phyloP scores from a whole-genome alignment of 2,329 filamentous ascomycete species.

The Cladosporium sp. region DNA sequence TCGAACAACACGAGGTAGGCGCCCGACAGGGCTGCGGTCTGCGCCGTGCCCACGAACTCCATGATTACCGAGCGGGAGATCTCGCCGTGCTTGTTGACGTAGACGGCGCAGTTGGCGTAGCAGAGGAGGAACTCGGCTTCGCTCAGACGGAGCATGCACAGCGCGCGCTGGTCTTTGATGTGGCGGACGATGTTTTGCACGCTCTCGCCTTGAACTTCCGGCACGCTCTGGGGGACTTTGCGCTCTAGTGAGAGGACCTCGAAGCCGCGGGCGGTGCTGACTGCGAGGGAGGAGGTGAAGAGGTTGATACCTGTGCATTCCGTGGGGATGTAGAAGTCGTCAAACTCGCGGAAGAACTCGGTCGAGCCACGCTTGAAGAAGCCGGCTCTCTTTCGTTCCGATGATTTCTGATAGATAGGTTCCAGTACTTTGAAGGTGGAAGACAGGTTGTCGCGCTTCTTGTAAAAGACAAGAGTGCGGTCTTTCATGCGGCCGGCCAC shows the following conservation, averaged over 20 bases:
- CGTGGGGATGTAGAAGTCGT: conserved; percentile 96
- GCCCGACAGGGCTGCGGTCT: conserved; percentile 81
- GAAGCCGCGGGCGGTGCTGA: conserved; percentile 86
- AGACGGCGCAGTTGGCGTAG: conserved; percentile 95
- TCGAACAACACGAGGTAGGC: conserved; percentile 93
- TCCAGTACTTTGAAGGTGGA: conserved; percentile 96
- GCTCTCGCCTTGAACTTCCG: conserved; percentile 73
- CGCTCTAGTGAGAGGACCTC: conserved; percentile 97
- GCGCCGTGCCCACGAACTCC: conserved; percentile 96
- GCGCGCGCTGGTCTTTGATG: conserved; percentile 75
- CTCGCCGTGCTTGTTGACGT: conserved; percentile 97
- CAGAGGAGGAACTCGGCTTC: conserved; percentile 85
- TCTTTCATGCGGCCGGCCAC: conserved; percentile 97
- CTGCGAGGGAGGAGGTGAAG: conserved; percentile 90
- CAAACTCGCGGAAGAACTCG: conserved; percentile 96
- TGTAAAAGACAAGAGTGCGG: conserved; percentile 90
- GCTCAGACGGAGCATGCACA: conserved; percentile 95
- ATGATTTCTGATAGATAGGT: conserved; percentile 88
- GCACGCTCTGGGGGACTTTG: conserved; percentile 91
- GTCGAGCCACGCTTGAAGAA: conserved; percentile 69
- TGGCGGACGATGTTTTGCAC: conserved; percentile 82
- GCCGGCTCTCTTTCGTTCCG: conserved; percentile 69
- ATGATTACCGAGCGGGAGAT: conserved; percentile 92
- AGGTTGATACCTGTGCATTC: conserved; percentile 95
- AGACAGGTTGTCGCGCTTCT: conserved; percentile 81